A percentile compares a stretch with the other conserved stretches of the same genome.
These are phyloP conservation scores for Hepatocystis sp. DNA, from an alignment of 169 alveolate genomes.

Conservation along the genomic window DNA sequence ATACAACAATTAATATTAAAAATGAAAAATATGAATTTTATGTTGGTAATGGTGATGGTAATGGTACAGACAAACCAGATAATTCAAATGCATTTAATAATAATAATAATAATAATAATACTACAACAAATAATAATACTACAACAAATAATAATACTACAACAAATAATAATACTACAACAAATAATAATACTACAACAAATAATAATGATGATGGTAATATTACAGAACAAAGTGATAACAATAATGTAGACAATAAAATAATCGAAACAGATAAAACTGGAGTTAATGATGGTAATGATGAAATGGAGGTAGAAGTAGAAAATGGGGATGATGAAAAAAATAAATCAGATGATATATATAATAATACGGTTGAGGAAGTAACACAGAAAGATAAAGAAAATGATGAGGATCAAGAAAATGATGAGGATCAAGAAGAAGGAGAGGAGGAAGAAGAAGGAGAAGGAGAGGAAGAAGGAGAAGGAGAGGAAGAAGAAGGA, in stretches of 20 bases:
- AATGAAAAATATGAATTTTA: no score
- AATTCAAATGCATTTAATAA: background rate
- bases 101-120: background rate
- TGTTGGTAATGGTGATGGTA: no score
- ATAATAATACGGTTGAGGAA: conserved; percentile 1
- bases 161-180: background rate
- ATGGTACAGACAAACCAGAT: no score
- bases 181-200: background rate
- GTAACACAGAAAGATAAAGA: background rate
- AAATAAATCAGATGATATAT: conserved; percentile 9
- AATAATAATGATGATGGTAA: background rate
- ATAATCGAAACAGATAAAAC: background rate
- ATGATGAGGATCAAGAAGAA: conserved; percentile 9
- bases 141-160: conserved; percentile 1
- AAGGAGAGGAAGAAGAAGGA: conserved; percentile 15
- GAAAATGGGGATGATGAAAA: conserved; percentile 1
- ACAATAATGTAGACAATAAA: conserved; percentile 16
- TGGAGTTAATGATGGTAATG: background rate
- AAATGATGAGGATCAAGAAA: background rate
- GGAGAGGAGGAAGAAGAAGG: conserved; percentile 14
- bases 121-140: background rate
- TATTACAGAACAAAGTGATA: background rate
- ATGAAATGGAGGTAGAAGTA: background rate
- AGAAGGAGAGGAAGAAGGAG: conserved; percentile 4
- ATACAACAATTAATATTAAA: no score